Base-by-base conservation (phyloP, 1,139 yeast species). In the Oligophagozyma castellii region DNA sequence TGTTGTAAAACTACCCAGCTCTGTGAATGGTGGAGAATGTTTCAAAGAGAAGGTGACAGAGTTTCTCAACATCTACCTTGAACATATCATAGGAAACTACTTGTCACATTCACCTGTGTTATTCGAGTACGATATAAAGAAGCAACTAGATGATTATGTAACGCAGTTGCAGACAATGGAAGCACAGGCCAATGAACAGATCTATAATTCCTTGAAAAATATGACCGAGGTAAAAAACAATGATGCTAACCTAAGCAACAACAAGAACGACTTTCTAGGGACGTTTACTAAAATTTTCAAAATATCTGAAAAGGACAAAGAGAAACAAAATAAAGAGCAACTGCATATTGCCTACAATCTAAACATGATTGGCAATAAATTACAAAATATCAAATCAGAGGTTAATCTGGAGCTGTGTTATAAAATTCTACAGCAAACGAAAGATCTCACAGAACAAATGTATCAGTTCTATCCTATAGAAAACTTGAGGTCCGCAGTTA, bases 261-360 rank as follows among this genome's bases (percentile, higher is more conserved):
- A 53, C 30, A 59, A 56, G 35, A 51, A 50, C 29, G 59, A 52
- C 29, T 47, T 60, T 35, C 55, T 73, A 31, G 57, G 73, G 22
- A 68, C 74, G 43, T 77, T 77, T 50, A 68, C 72, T 16, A 75
- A 72, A 40, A 74, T 76, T 8, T 63, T 47, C 59, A 59, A 58
- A 24, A 44, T 68, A 33, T 59, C 67, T 2, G 63, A 69, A 25
- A 62, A 59, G 38, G 54, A 62, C 27, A 49, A 54, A 16, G 32
- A 26, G 12, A 38, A 39, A 19, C 55, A 51, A 34, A 62, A 53
- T 33, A 52, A 56, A 32, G 63, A 65, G 30, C 65, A 67, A 38
- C 49, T 57, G 20, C 64, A 63, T 31, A 63, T 73, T 39, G 60
- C 73, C 23, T 65, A 72, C 2, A 69, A 74, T 16, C 59, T 75